A percentile compares a stretch with the other conserved stretches of the same genome.
Conservation (phyloP, 257 asterid species). For the Solanum lycopersicoides region DNA sequence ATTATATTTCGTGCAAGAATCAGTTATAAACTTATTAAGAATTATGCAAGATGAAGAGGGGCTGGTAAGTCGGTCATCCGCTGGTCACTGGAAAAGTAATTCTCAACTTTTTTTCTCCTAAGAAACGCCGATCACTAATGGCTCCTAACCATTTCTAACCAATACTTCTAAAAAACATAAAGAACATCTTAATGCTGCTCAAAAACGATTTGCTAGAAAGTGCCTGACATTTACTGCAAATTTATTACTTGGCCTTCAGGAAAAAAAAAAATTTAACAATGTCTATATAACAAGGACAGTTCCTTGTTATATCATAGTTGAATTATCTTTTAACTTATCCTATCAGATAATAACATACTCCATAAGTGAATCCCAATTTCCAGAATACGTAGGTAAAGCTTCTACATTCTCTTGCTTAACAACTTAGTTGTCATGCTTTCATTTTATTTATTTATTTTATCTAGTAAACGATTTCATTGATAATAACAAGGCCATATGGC, state of each 20-base stretch:
- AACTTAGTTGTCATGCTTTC: not conserved
- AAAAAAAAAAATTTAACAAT: not conserved
- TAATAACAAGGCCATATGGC: not conserved
- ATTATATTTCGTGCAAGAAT: not conserved
- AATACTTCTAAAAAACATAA: not conserved
- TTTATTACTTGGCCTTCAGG: not conserved
- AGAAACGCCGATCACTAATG: not conserved
- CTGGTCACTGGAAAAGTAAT: not conserved
- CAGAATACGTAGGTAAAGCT: not conserved
- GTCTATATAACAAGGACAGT: not conserved
- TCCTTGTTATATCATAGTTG: not conserved
- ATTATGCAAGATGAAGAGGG: not conserved
- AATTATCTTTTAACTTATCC: not conserved
- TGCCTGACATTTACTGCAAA: not conserved
- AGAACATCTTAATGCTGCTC: not conserved
- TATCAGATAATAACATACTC: not conserved
- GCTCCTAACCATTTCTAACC: not conserved
- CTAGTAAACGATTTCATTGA: not conserved
- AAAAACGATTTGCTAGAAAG: not conserved
- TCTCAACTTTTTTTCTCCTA: not conserved
- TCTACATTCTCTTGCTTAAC: not conserved
- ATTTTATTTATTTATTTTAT: not conserved
- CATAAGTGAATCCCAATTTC: not conserved
- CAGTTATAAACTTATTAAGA: not conserved
- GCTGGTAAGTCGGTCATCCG: not conserved